Conservation (phyloP, 2,329 filamentous ascomycete genomes). For the Podosphaera xanthii region DNA sequence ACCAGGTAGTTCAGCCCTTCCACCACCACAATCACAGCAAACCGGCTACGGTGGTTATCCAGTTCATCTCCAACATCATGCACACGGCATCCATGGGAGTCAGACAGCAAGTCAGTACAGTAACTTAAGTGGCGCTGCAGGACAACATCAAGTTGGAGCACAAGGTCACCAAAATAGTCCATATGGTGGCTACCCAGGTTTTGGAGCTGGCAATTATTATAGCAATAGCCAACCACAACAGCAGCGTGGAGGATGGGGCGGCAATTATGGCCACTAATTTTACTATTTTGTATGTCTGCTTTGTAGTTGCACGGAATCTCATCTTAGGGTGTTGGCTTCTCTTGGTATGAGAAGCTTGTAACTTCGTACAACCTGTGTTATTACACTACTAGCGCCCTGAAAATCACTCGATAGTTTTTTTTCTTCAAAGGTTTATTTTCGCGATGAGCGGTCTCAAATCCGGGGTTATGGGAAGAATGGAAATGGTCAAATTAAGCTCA, state of each 20-base stretch:
- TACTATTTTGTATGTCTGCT: slow-evolving; percentile 1
- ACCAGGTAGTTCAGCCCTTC: slow-evolving; percentile 14
- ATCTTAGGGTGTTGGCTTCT: slow-evolving; percentile 11
- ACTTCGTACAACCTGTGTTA: slow-evolving; percentile 15
- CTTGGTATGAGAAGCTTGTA: slow-evolving; percentile 6
- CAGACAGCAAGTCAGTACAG: slow-evolving; percentile 17
- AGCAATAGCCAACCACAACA: slow-evolving; percentile 18
- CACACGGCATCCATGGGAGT: slow-evolving; percentile 16
- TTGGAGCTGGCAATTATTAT: slow-evolving; percentile 19
- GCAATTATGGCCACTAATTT: slow-evolving; percentile 21
- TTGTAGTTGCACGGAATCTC: slow-evolving; percentile 12
- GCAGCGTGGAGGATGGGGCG: slow-evolving; percentile 24
- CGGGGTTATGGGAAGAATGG: neutral
- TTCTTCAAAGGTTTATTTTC: neutral
- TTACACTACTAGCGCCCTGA: slow-evolving; percentile 8
- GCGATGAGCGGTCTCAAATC: neutral
- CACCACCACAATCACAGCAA: slow-evolving; percentile 16
- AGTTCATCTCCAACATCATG: slow-evolving; percentile 16
- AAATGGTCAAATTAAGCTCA: neutral
- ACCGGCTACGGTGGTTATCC: slow-evolving; percentile 17
- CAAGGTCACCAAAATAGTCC: slow-evolving; percentile 22
- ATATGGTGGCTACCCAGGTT: slow-evolving; percentile 22
- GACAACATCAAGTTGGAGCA: slow-evolving; percentile 21
- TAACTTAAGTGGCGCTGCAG: slow-evolving; percentile 26
- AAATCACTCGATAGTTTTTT: slow-evolving; percentile 4